A percentile compares a stretch with the other conserved stretches of the same genome.
Conservation (phyloP, 2,329 filamentous ascomycete genomes). For the Xylariales sp. region DNA sequence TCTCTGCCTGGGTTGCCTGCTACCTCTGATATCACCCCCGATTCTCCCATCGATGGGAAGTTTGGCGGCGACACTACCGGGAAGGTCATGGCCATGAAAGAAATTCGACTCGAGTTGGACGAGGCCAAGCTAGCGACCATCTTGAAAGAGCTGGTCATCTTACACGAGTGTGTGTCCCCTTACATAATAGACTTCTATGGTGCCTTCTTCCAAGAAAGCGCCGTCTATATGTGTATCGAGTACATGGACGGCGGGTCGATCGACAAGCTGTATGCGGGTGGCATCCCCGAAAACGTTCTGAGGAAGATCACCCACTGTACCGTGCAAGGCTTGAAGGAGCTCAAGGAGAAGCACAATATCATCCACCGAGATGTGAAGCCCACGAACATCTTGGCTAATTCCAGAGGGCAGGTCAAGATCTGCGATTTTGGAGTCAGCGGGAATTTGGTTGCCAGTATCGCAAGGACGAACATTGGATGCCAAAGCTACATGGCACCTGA, state of each 20-base stretch:
- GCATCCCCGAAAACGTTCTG: conserved; percentile 82
- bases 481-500: conserved; percentile 99
- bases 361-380: conserved; percentile 98
- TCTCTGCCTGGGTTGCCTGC: conserved; percentile 34
- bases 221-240: conserved; percentile 98
- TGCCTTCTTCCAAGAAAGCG: conserved; percentile 97
- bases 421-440: conserved; percentile 98
- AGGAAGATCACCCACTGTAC: conserved; percentile 88
- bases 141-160: conserved; percentile 92
- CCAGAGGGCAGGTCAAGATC: conserved; percentile 88
- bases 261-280: conserved; percentile 89
- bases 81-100: conserved; percentile 97
- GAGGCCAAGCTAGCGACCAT: conserved; percentile 96
- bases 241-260: conserved; percentile 99
- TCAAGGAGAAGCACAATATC: conserved; percentile 98
- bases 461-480: conserved; percentile 97
- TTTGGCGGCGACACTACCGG: conserved; percentile 53
- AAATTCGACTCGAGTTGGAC: conserved; percentile 91
- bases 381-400: conserved; percentile 95
- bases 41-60: conserved; percentile 17
- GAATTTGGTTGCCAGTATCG: conserved; percentile 94
- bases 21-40: conserved; percentile 23
- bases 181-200: conserved; percentile 99
- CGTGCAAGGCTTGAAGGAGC: conserved; percentile 80
- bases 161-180: conserved; percentile 90